phyloP scores from a whole-genome alignment of 768 basidiomycete species.

The Boletus reticuloceps region DNA sequence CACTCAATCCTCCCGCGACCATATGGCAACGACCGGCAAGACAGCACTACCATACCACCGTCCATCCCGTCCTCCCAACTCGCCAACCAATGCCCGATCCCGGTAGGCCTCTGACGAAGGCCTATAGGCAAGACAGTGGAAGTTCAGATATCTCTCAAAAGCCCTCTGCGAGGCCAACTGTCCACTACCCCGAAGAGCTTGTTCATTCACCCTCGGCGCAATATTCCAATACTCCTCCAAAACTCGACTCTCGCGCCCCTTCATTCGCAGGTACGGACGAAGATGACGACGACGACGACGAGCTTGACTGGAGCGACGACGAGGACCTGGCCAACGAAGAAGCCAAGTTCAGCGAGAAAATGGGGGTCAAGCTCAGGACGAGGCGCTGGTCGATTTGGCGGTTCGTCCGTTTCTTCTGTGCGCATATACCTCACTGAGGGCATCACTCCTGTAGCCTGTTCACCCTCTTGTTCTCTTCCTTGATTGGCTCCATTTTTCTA shows the following conservation, averaged over 20 bases:
- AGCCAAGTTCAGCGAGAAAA: conserved; percentile 59
- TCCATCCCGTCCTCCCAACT: conserved; percentile 13
- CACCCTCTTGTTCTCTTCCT: conserved; percentile 63
- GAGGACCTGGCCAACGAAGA: conserved; percentile 73
- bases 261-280: conserved; percentile 57
- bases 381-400: conserved; percentile 52
- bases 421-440: neutral
- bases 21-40: conserved; percentile 12
- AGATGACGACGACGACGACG: conserved; percentile 50
- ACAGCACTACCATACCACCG: neutral
- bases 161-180: conserved; percentile 36
- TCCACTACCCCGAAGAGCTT: conserved; percentile 54
- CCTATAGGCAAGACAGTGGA: conserved; percentile 12
- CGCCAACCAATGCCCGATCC: conserved; percentile 20
- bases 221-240: conserved; percentile 26
- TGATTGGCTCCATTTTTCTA: conserved; percentile 69
- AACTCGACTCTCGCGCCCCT: conserved; percentile 37
- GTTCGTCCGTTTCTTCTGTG: conserved; percentile 35
- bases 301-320: conserved; percentile 79
- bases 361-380: conserved; percentile 47
- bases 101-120: conserved; percentile 3
- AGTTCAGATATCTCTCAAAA: conserved; percentile 11
- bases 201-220: conserved; percentile 22
- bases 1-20: conserved; percentile 10
- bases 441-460: conserved; percentile 43